Evolutionary conservation across 2,329 filamentous ascomycete species (phyloP), one percentile per base, ranked within the genome.

Genomic region (Zymoseptoria pseudotritici): DNA sequence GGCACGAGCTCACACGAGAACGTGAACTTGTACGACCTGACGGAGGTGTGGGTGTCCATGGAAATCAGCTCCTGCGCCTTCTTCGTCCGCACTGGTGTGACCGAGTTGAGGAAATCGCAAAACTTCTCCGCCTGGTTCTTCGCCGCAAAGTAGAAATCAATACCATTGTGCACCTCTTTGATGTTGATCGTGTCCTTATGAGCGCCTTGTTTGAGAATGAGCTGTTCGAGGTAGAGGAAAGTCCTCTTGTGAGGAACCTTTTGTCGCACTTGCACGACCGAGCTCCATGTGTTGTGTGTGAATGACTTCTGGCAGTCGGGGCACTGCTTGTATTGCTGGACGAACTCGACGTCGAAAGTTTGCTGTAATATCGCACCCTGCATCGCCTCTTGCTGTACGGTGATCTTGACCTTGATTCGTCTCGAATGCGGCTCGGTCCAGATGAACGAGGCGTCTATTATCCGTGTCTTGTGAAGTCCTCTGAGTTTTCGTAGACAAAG

Each of bases 351-450:
- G 77, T 97, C 93, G 73, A 99, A 97, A 55, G 86, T 88, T 77
- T 99, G 94, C 76, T 99, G 94, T 69, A 99, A 73, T 61, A 88
- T 86, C 9, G 84, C 85, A 46, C 83, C 84, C 68, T 86, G 79
- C 68, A 82, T 83, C 50, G 83, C 83, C 73, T 87, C 83, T 66
- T 85, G 82, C 72, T 97, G 94, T 54, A 97, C 87, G 0, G 94
- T 97, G 75, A 99, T 87, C 80, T 97, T 97, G 74, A 97, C 87
- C 77, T 92, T 95, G 65, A 97, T 83, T 73, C 94, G 83, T 71
- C 91, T 83, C 69, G 92, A 97, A 78, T 99, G 94, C 10, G 94
- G 93, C 76, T 99, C 94, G 1, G 94, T 99, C 94, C 94, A 99
- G 72, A 97, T 89, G 73, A 97, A 99, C 70, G 86, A 89, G 53